Base-by-base conservation (phyloP, 306 rosid species). In the Citrullus colocynthis region DNA sequence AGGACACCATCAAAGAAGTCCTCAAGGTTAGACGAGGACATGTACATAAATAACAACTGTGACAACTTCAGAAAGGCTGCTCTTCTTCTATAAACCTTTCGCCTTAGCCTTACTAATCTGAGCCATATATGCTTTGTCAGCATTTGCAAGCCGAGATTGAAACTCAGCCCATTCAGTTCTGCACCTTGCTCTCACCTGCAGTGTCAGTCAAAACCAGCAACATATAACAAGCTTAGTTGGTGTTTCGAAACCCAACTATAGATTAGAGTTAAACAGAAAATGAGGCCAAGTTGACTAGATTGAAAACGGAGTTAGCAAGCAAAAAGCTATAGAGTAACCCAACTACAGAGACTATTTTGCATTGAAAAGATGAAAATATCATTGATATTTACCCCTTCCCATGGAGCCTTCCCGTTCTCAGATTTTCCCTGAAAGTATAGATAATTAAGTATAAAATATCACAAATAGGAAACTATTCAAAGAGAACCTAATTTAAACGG, bases 171-270 rank as follows among this genome's bases (percentile, higher is more conserved):
- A 96, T 87, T 96, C 99, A 37, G 69, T 89, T 89, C 83, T 85
- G 87, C 99, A 96, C 79, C 99, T 88, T 55, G 80, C 79, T 92
- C 90, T 88, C 10, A 96, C 99, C 99, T 96, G 87, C 80, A 89
- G 74, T 48, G 20, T 80, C 73, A 78, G 20, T 80, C 73, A 78
- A 16, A 66, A 65, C 14, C 21, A 10, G 56, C 3, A 55, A 63
- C n/a, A 59, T 32, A 32, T 5, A 7, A 16, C 49, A 39, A 44
- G 7, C 20, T 44, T 4, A 28, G 37, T 13, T 42, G 59, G 37
- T 36, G 6, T 70, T 59, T 76, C 15, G 6, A 4, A 4, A 9
- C 17, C 17, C 65, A 41, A 24, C 15, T 36, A 66, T 13, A 54
- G 17, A 20, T 57, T 54, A 30, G 63, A 24, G 18, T 20, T 34